Evolutionary conservation across 768 basidiomycete genomes (phyloP).

Genomic region (Tylopilus vinaceipallidus): DNA sequence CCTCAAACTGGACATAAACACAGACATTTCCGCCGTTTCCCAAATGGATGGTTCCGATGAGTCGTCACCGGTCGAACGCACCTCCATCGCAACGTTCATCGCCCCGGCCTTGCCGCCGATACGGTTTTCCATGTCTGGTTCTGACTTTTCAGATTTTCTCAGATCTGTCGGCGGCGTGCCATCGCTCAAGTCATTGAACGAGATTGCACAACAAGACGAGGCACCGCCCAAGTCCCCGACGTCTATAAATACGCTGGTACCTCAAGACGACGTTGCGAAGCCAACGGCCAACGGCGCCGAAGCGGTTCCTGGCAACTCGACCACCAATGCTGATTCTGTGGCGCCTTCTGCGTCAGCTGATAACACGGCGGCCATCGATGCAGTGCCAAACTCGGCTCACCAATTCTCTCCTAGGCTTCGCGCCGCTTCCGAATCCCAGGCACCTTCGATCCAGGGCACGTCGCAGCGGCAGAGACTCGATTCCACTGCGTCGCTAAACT

Average conservation of each 20-base stretch:
- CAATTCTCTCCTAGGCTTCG: slow-evolving; percentile 21
- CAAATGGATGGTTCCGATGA: slow-evolving; percentile 49
- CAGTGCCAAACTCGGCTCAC: slow-evolving; percentile 9
- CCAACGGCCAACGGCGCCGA: background rate
- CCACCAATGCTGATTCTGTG: background rate
- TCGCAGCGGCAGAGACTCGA: slow-evolving; percentile 24
- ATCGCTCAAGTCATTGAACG: slow-evolving; percentile 45
- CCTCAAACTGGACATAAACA: slow-evolving; percentile 26
- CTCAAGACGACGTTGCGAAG: slow-evolving; percentile 3
- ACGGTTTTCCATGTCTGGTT: slow-evolving; percentile 81
- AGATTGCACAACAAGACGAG: slow-evolving; percentile 43
- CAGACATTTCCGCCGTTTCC: slow-evolving; percentile 15
- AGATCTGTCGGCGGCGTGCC: slow-evolving; percentile 53
- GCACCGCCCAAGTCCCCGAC: slow-evolving; percentile 27
- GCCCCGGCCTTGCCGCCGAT: slow-evolving; percentile 88
- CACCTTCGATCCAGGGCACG: slow-evolving; percentile 4
- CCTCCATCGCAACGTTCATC: slow-evolving; percentile 73
- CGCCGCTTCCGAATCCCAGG: slow-evolving; percentile 35
- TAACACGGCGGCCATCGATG: slow-evolving; percentile 12
- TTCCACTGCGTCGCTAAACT: slow-evolving; percentile 24
- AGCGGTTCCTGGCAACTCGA: background rate
- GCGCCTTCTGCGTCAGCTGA: background rate
- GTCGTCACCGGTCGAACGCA: slow-evolving; percentile 63
- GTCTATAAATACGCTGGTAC: slow-evolving; percentile 18
- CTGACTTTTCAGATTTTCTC: slow-evolving; percentile 78